Conservation (phyloP, 805 yeast species). For the Scheffersomyces ergatensis region DNA sequence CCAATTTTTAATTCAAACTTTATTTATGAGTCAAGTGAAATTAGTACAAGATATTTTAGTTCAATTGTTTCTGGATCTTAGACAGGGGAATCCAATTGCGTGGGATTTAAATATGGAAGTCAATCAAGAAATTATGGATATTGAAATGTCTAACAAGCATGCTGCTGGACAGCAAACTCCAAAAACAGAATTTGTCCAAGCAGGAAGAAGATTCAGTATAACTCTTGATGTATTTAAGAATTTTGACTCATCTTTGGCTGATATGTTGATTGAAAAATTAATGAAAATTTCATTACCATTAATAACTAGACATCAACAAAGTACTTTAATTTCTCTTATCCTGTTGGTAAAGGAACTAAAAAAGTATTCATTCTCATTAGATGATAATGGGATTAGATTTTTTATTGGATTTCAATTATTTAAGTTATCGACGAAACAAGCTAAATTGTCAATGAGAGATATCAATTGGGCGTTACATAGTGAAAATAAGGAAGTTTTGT, state of each 20-base stretch:
- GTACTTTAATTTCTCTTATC: slow-evolving; percentile 69
- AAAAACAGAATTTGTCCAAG: slow-evolving; percentile 1
- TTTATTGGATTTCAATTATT: slow-evolving; percentile 69
- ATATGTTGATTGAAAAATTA: slow-evolving; percentile 55
- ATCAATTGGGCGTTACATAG: slow-evolving; percentile 86
- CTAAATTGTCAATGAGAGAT: slow-evolving; percentile 70
- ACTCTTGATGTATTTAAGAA: slow-evolving; percentile 23
- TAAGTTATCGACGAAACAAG: slow-evolving; percentile 48
- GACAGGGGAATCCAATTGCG: slow-evolving; percentile 30
- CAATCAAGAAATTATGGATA: slow-evolving; percentile 12
- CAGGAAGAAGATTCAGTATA: slow-evolving; percentile 3
- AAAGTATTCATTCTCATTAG: slow-evolving; percentile 43
- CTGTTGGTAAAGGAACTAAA: slow-evolving; percentile 60
- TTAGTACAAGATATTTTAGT: slow-evolving; percentile 58
- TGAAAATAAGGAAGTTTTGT: slow-evolving; percentile 66
- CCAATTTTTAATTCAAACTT: slow-evolving; percentile 72
- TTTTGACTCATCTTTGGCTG: slow-evolving; percentile 44
- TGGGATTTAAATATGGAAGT: slow-evolving; percentile 35
- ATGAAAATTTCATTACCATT: slow-evolving; percentile 70
- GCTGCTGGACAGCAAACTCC: slow-evolving; percentile 1
- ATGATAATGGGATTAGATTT: slow-evolving; percentile 68
- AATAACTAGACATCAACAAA: slow-evolving; percentile 87
- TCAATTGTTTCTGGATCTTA: slow-evolving; percentile 48
- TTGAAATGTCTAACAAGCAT: slow-evolving; percentile 1
- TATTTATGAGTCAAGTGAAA: slow-evolving; percentile 58